These are phyloP conservation scores for Cytospora leucostoma DNA, from an alignment of 2,329 filamentous ascomycete species.

Conservation along the genomic window DNA sequence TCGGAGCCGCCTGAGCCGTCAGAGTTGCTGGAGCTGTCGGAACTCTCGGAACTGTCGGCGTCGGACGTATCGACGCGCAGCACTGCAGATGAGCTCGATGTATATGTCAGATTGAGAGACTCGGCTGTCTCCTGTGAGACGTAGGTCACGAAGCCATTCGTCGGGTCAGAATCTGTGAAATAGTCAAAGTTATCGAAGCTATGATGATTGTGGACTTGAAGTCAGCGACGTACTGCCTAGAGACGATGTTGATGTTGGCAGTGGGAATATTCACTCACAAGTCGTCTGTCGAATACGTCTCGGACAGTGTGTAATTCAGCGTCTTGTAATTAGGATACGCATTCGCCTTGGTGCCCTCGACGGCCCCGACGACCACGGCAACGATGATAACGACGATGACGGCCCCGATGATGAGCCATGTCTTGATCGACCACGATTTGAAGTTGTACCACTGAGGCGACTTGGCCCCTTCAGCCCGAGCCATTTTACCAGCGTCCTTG, in stretches of 20 bases:
- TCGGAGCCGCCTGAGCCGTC: slow-evolving; percentile 41
- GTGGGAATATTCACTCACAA: slow-evolving; percentile 37
- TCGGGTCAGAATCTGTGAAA: slow-evolving; percentile 52
- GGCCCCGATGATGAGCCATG: slow-evolving; percentile 46
- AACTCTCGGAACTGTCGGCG: slow-evolving; percentile 44
- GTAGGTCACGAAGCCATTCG: slow-evolving; percentile 56
- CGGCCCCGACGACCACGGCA: slow-evolving; percentile 49
- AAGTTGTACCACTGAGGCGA: slow-evolving; percentile 41
- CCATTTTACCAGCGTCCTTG: not conserved
- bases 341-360: slow-evolving; percentile 40
- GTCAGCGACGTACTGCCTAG: not conserved
- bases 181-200: slow-evolving; percentile 53
- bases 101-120: slow-evolving; percentile 60
- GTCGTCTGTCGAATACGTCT: slow-evolving; percentile 50
- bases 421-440: slow-evolving; percentile 54
- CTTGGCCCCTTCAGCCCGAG: not conserved
- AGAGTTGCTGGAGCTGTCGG: slow-evolving; percentile 28
- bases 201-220: not conserved
- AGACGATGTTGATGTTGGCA: not conserved
- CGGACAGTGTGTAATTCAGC: slow-evolving; percentile 49
- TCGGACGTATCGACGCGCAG: slow-evolving; percentile 63
- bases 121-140: slow-evolving; percentile 41
- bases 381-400: slow-evolving; percentile 46
- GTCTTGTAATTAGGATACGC: slow-evolving; percentile 51
- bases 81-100: slow-evolving; percentile 53